Conservation (phyloP, 345 rosid species). For the Dovyalis caffra region DNA sequence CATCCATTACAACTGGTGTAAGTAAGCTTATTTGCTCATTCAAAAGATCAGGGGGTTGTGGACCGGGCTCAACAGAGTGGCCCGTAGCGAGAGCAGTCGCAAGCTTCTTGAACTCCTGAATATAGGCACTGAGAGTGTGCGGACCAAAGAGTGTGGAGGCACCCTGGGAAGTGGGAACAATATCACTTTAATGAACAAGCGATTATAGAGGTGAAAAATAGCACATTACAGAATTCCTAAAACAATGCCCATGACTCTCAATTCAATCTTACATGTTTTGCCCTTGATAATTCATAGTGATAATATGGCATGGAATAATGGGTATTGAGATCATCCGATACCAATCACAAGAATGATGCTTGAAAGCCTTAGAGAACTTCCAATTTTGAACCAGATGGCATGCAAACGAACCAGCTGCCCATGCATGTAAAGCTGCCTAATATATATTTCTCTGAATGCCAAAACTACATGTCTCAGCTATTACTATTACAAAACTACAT, state of each 20-base stretch:
- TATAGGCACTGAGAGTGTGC: slow-evolving; percentile 82
- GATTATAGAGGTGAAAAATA: not conserved
- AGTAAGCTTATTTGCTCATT: slow-evolving; percentile 77
- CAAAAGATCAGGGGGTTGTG: slow-evolving; percentile 80
- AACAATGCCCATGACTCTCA: not conserved
- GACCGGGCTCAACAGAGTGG: slow-evolving; percentile 56
- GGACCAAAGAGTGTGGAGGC: slow-evolving; percentile 93
- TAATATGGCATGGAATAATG: not conserved
- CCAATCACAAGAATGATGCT: not conserved
- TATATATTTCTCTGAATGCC: not conserved
- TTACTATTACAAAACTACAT: not conserved
- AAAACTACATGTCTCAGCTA: not conserved
- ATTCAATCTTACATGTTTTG: not conserved
- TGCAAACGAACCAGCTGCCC: not conserved
- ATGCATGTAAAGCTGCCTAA: not conserved
- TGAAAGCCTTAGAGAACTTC: not conserved
- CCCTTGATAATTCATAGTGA: not conserved
- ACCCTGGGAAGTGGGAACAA: slow-evolving; percentile 67
- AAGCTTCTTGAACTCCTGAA: slow-evolving; percentile 88
- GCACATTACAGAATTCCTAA: not conserved
- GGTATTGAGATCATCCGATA: not conserved
- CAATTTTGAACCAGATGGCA: not conserved
- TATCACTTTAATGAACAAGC: not conserved
- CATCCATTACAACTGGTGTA: slow-evolving; percentile 82
- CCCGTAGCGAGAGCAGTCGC: slow-evolving; percentile 57